phyloP scores from a whole-genome alignment of 345 rosid species.

The Linum usitatissimum region DNA sequence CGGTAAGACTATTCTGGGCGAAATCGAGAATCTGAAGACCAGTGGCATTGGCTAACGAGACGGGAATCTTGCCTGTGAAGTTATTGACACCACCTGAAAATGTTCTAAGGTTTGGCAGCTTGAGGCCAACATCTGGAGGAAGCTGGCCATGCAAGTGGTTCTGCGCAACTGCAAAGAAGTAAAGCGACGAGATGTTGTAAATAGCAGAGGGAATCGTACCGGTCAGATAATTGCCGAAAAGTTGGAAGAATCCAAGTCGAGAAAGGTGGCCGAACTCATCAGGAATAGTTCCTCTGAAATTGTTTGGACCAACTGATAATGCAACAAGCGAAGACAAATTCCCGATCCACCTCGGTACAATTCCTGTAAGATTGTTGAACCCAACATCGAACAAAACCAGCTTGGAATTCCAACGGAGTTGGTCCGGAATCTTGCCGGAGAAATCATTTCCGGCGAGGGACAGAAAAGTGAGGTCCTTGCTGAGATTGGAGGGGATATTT shows the following conservation, averaged over 20 bases:
- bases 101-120: slow-evolving; percentile 4
- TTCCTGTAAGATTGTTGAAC: slow-evolving; percentile 15
- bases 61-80: slow-evolving; percentile 4
- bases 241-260: not conserved
- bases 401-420: not conserved
- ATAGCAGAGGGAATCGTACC: slow-evolving; percentile 15
- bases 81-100: not conserved
- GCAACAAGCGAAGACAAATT: slow-evolving; percentile 10
- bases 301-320: not conserved
- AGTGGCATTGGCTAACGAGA: slow-evolving; percentile 10
- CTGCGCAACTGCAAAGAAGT: not conserved
- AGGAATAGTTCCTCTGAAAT: slow-evolving; percentile 16
- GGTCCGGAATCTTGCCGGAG: not conserved
- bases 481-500: slow-evolving; percentile 1
- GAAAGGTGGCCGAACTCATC: slow-evolving; percentile 11
- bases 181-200: slow-evolving; percentile 15
- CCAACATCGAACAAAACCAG: not conserved
- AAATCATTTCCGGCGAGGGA: not conserved
- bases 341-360: slow-evolving; percentile 21
- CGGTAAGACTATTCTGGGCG: not conserved
- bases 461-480: not conserved
- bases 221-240: slow-evolving; percentile 10
- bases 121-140: slow-evolving; percentile 11
- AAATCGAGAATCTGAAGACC: not conserved
- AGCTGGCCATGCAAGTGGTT: slow-evolving; percentile 19